Evolutionary conservation across 108 stramenopile genomes (phyloP).

Genomic region (Fragilaria crotonensis): DNA sequence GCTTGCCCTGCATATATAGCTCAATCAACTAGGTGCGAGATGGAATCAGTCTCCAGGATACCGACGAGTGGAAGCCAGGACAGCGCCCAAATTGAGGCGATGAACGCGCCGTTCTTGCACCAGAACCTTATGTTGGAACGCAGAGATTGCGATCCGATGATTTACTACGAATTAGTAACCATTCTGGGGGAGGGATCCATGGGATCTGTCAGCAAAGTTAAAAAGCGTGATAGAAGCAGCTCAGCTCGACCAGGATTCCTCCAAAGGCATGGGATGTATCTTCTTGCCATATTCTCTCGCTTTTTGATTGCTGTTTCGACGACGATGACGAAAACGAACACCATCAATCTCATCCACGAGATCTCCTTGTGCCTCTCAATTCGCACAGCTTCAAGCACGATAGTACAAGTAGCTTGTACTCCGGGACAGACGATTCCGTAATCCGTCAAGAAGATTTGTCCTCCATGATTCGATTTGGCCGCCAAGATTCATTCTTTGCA

Average conservation of each 20-base stretch:
- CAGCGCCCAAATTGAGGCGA: no score
- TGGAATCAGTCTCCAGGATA: no score
- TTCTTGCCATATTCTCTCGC: background rate
- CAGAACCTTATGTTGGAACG: constrained; percentile 20
- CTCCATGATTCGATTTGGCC: constrained; percentile 2
- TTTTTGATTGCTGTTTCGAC: background rate
- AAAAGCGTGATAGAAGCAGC: constrained; percentile 27
- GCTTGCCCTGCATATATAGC: no score
- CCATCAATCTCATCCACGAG: no score
- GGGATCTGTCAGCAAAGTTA: constrained; percentile 37
- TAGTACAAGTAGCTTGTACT: no score
- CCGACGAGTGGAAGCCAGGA: no score
- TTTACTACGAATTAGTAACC: constrained; percentile 28
- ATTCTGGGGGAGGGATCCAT: constrained; percentile 43
- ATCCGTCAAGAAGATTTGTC: constrained; percentile 19
- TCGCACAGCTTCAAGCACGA: no score
- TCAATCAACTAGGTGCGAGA: no score
- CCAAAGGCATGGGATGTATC: background rate
- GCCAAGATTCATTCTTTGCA: constrained; percentile 14
- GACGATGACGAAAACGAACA: no score
- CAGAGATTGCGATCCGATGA: constrained; percentile 19
- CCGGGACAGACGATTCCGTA: no score
- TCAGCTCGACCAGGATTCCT: constrained; percentile 22
- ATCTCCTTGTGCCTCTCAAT: no score
- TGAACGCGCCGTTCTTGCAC: no score